A percentile compares a stretch with the other conserved stretches of the same genome.
Evolutionary conservation across 1,139 yeast species (phyloP).

Genomic region (Debaryomycetaceae sp.): DNA sequence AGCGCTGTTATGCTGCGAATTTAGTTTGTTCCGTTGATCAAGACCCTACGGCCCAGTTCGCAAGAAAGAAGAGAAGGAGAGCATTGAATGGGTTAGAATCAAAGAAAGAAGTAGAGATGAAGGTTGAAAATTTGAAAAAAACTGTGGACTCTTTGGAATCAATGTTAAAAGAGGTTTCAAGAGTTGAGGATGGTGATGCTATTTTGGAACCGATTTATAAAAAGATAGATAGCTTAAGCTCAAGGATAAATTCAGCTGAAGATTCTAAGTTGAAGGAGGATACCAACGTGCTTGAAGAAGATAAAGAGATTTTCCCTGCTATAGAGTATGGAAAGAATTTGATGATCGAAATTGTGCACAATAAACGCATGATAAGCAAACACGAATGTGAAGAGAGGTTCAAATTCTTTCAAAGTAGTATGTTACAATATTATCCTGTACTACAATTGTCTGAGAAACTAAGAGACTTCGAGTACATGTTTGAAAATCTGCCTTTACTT

Average conservation of each 20-base stretch:
- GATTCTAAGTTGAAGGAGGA: neutral
- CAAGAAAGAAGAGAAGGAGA: slow-evolving; percentile 19
- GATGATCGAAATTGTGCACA: slow-evolving; percentile 35
- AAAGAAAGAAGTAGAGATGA: neutral
- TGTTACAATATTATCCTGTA: slow-evolving; percentile 48
- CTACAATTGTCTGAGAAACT: slow-evolving; percentile 35
- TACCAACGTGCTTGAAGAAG: neutral
- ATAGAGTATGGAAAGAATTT: slow-evolving; percentile 21
- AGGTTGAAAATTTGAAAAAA: neutral
- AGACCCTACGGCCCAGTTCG: slow-evolving; percentile 42
- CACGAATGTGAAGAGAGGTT: slow-evolving; percentile 32
- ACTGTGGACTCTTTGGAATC: neutral
- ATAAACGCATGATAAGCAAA: slow-evolving; percentile 16
- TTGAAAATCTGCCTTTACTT: slow-evolving; percentile 42
- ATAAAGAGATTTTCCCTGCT: neutral
- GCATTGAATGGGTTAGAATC: slow-evolving; percentile 1
- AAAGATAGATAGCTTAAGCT: slow-evolving; percentile 5
- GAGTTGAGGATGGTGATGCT: neutral
- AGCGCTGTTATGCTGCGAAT: slow-evolving; percentile 43
- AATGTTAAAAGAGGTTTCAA: neutral
- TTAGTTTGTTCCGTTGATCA: slow-evolving; percentile 46
- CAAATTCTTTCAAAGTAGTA: slow-evolving; percentile 31
- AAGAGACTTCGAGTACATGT: slow-evolving; percentile 35
- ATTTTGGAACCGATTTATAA: neutral
- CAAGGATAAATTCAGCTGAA: slow-evolving; percentile 4